Base-by-base conservation (phyloP, 352 stramenopile species). In the Pythium graminicola region DNA sequence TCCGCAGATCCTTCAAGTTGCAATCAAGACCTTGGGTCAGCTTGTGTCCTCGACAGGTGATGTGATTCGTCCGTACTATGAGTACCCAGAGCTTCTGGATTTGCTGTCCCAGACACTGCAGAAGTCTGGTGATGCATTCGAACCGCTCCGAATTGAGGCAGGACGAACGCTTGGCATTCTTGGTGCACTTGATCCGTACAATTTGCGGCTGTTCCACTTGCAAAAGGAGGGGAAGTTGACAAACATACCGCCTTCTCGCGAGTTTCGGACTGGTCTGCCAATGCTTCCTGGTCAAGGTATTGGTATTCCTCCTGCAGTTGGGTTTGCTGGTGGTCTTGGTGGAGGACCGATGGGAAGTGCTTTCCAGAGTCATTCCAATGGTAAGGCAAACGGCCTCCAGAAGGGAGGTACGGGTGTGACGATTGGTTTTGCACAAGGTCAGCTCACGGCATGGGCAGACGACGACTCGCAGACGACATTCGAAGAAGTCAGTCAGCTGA, bases 1-100 rank as follows among this genome's bases (percentile, higher is more conserved):
- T 48, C 77, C 82, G 14, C 81, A 89, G 52, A 91, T 93, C 22
- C 65, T 93, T 6, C 76, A 91, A 40, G 81, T 94, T 3, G 81
- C 82, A 31, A 89, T 94, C 46, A 89, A 89, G 63, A 93, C 80
- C 1, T 65, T 94, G 2, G 84, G 81, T 2, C 81, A 92, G 46
- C 60, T 94, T 7, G 76, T 94, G 16, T 86, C 77, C 10, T 88
- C 77, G 11, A 94, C 84, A 14, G 81, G 84, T 29, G 89, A 90
- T 60, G 81, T 94, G 13, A 83, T 90, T 16, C 65, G 86, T 9
- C 84, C 84, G 8, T 94, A 86, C 39, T 81, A 92, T 38, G 80
- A 92, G 49, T 93, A 91, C 41, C 81, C 84, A 1, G 81, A 94
- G 39, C 62, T 94, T 22, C 62, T 94, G 17, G 81, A 94, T 51